Percentiles rank a stretch among this genome's conserved stretches.
Conservation (phyloP, 345 rosid species). For the Citrus mangshanensis region DNA sequence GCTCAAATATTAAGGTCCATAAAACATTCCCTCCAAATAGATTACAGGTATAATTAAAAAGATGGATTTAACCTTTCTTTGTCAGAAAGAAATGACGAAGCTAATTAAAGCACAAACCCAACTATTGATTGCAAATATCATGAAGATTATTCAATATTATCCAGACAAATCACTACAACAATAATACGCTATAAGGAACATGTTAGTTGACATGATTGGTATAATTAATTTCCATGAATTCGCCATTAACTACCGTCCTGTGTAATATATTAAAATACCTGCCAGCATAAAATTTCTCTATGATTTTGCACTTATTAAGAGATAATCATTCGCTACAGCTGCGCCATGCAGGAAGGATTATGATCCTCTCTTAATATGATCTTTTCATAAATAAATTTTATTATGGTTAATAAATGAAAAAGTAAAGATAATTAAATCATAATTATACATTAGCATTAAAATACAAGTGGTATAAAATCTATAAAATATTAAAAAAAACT, state of each 20-base stretch:
- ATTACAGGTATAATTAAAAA: neutral
- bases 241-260: neutral
- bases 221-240: neutral
- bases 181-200: neutral
- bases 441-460: no score
- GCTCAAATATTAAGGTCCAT: no score
- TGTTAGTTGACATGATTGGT: neutral
- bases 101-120: neutral
- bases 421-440: no score
- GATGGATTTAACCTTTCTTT: neutral
- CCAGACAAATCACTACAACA: neutral
- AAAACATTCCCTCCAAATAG: no score
- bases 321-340: slow-evolving; percentile 10
- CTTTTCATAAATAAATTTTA: no score
- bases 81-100: neutral
- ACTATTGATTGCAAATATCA: neutral
- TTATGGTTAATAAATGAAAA: no score
- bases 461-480: no score
- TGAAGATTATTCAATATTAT: neutral
- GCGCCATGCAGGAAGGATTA: neutral
- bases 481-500: no score
- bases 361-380: no score
- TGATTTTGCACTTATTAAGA: neutral
- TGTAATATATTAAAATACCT: neutral
- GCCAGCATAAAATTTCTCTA: neutral